Evolutionary conservation across 306 rosid genomes (phyloP).

Genomic region (Glycyrrhiza uralensis): DNA sequence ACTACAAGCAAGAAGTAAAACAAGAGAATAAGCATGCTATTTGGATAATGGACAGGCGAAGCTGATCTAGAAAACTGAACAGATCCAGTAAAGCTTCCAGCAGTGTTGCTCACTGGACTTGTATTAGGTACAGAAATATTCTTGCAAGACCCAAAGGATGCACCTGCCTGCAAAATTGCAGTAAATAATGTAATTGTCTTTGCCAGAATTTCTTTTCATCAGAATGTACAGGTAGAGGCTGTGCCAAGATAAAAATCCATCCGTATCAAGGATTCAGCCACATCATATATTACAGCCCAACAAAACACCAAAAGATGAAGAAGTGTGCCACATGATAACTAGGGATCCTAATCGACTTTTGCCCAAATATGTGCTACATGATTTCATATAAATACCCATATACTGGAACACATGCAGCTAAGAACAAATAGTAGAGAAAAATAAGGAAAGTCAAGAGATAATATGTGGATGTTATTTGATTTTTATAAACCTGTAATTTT

Average conservation of each 20-base stretch:
- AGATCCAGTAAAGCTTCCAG: slow-evolving; percentile 86
- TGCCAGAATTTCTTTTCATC: slow-evolving; percentile 4
- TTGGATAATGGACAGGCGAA: slow-evolving; percentile 37
- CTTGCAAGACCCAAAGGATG: slow-evolving; percentile 82
- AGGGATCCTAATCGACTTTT: background rate
- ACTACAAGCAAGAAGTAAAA: slow-evolving; percentile 42
- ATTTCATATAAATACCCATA: background rate
- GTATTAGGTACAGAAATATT: slow-evolving; percentile 58
- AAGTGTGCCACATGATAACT: background rate
- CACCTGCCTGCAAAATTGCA: slow-evolving; percentile 69
- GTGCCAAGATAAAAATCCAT: background rate
- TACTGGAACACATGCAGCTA: background rate
- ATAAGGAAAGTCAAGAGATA: background rate
- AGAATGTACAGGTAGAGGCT: slow-evolving; percentile 13
- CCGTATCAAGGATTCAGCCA: background rate
- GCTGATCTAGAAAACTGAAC: slow-evolving; percentile 82
- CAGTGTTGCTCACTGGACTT: slow-evolving; percentile 48
- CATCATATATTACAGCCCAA: slow-evolving; percentile 1
- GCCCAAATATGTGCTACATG: background rate
- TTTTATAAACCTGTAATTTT: background rate
- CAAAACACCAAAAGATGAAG: slow-evolving; percentile 4
- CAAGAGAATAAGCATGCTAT: slow-evolving; percentile 28
- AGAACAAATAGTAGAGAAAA: background rate
- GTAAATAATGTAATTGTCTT: background rate
- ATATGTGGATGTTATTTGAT: background rate